A percentile compares a stretch with the other conserved stretches of the same genome.
These are phyloP conservation scores for Clonostachys chloroleuca DNA, from an alignment of 2,329 filamentous ascomycete genomes.

Conservation along the genomic window DNA sequence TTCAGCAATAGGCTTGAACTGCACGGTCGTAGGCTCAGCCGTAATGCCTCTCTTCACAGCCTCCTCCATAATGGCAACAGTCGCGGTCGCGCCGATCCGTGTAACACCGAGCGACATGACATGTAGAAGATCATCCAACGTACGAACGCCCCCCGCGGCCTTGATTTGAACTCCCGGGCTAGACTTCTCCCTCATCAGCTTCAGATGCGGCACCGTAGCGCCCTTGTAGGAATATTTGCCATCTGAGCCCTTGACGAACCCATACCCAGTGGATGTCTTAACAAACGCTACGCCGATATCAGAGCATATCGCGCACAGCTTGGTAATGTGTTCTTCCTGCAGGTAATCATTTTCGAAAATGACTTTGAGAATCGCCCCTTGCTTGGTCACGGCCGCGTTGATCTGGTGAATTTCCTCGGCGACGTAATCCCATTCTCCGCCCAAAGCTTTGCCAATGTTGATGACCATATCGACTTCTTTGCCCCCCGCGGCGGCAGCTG, in stretches of 20 bases:
- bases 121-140: conserved; percentile 49
- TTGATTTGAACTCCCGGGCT: conserved; percentile 46
- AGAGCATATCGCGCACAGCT: conserved; percentile 50
- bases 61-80: conserved; percentile 48
- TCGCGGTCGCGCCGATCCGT: conserved; percentile 52
- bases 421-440: conserved; percentile 54
- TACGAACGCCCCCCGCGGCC: conserved; percentile 52
- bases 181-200: conserved; percentile 45
- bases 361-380: conserved; percentile 48
- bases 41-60: conserved; percentile 43
- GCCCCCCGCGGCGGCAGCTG: conserved; percentile 41
- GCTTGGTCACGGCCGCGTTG: conserved; percentile 38
- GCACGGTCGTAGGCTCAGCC: conserved; percentile 11
- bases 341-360: conserved; percentile 61
- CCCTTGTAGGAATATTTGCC: conserved; percentile 49
- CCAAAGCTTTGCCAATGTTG: conserved; percentile 53
- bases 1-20: not conserved
- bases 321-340: conserved; percentile 39
- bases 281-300: conserved; percentile 47
- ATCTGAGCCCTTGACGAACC: conserved; percentile 49
- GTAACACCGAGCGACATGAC: conserved; percentile 50
- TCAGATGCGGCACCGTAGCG: conserved; percentile 44
- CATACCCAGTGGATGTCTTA: conserved; percentile 58
- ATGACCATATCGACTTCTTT: conserved; percentile 57
- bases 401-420: conserved; percentile 42